These are phyloP conservation scores for Kluyveromyces starmeri DNA, from an alignment of 805 yeast species.

Conservation along the genomic window DNA sequence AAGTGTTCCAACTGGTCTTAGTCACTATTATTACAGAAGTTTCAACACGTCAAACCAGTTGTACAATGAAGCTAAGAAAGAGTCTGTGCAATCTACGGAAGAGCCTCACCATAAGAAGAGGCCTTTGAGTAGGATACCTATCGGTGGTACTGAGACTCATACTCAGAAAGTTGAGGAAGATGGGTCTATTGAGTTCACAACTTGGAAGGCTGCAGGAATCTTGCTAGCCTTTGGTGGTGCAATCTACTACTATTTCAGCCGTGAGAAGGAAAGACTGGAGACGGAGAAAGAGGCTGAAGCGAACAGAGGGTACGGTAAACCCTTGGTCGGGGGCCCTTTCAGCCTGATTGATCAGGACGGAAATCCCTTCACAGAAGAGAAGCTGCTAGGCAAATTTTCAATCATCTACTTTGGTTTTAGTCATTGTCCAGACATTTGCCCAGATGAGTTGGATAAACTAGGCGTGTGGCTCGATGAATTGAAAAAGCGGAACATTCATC, in stretches of 20 bases:
- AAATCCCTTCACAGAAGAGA: constrained; percentile 62
- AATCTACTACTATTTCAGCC: constrained; percentile 59
- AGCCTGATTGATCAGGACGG: constrained; percentile 63
- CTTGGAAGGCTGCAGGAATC: constrained; percentile 75
- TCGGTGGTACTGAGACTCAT: constrained; percentile 45
- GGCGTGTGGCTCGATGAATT: constrained; percentile 57
- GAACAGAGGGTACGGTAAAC: constrained; percentile 84
- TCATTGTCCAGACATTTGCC: constrained; percentile 97
- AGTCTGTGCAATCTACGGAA: too few relatives aligned
- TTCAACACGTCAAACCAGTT: too few relatives aligned
- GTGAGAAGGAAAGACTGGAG: constrained; percentile 68
- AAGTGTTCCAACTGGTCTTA: too few relatives aligned
- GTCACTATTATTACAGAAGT: too few relatives aligned
- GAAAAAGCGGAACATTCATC: constrained; percentile 45
- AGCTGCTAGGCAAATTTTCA: constrained; percentile 71
- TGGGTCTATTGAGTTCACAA: constrained; percentile 51
- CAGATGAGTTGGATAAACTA: constrained; percentile 91
- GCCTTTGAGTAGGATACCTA: constrained; percentile 73
- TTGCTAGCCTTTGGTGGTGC: constrained; percentile 64
- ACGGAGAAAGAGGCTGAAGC: constrained; percentile 73
- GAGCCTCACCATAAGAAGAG: constrained; percentile 31
- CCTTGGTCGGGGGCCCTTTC: constrained; percentile 89
- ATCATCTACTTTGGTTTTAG: constrained; percentile 94
- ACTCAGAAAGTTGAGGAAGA: constrained; percentile 32
- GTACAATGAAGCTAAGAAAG: background rate